These are phyloP conservation scores for Candida incommunis DNA, from an alignment of 805 yeast genomes.

Conservation along the genomic window DNA sequence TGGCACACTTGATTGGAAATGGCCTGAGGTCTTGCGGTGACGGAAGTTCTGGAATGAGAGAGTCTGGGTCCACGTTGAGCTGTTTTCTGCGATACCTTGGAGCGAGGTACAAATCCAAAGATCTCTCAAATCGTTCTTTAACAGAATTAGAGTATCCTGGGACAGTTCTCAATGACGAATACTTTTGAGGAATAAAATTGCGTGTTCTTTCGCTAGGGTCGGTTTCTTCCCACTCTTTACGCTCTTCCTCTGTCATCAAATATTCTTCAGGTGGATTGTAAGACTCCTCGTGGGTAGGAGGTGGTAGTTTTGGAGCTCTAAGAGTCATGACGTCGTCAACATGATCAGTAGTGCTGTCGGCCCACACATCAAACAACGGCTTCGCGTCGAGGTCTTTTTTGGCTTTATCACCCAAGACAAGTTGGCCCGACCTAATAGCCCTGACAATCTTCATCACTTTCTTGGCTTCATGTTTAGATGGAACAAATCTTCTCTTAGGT, in stretches of 20 bases:
- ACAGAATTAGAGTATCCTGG: constrained; percentile 82
- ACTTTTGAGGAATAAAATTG: constrained; percentile 73
- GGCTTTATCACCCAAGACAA: constrained; percentile 55
- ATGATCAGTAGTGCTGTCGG: constrained; percentile 42
- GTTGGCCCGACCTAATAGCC: constrained; percentile 93
- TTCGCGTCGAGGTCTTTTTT: constrained; percentile 31
- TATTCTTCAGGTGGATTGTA: constrained; percentile 98
- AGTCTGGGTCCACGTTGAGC: constrained; percentile 88
- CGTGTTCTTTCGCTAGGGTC: constrained; percentile 69
- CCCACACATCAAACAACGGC: constrained; percentile 67
- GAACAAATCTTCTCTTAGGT: constrained; percentile 93
- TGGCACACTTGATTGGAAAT: constrained; percentile 85
- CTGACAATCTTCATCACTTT: constrained; percentile 90
- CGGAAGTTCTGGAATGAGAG: constrained; percentile 89
- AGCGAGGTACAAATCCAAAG: constrained; percentile 85
- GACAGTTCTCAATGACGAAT: constrained; percentile 68
- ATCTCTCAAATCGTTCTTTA: constrained; percentile 87
- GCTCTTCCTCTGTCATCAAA: constrained; percentile 65
- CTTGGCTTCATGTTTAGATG: constrained; percentile 94
- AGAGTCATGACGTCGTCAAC: constrained; percentile 62
- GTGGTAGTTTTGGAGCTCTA: constrained; percentile 90
- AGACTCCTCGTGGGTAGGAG: constrained; percentile 93
- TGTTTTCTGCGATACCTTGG: constrained; percentile 90
- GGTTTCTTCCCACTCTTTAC: constrained; percentile 47
- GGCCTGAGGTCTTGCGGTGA: constrained; percentile 95